Base-by-base conservation (phyloP, 169 alveolate species). In the Cryptosporidium felis region DNA sequence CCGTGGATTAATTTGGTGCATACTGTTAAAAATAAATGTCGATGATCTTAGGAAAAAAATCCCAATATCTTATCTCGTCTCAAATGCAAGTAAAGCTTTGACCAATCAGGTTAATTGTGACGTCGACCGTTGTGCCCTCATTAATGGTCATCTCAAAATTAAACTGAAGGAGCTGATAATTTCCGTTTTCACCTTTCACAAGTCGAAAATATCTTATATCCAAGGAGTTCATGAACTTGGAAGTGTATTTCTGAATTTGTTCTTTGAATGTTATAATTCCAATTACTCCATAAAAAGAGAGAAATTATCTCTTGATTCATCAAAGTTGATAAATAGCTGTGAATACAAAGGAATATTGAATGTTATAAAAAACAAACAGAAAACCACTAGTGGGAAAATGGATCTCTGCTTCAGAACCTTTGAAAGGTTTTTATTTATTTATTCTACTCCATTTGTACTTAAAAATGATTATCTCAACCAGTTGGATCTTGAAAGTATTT, bases 191-290 rank as follows among this genome's bases (percentile, higher is more conserved):
- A 26, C 85, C 14, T 32, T 21, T 53, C 45, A 49, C 9, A 74
- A 34, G 61, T 32, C 12, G 21, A 12, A 47, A 10, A 36, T 47
- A 16, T 74, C 85, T 14, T 74, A 74, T 53, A 53, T 74, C 41
- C 85, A 74, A 26, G 85, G 85, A 21, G 40, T 74, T 38, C 85
- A 74, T 56, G 85, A 74, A 18, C 51, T 74, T 23, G 85, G 74
- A 21, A 53, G 58, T 14, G 85, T 74, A 18, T 74, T 74, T 38
- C 6, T 74, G 23, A 21, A 28, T 14, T 47, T 65, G 12, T 65
- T 65, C 34, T 5, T 2, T 60, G 32, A 60, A 60, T 36, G 40
- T 3, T 18, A 60, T n/a, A n/a, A n/a, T n/a, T n/a, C n/a, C n/a
- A n/a, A n/a, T n/a, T n/a, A n/a, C n/a, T n/a, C n/a, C n/a, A 34